Percentiles rank a stretch among this genome's conserved stretches.
phyloP scores from a whole-genome alignment of 2,329 filamentous ascomycete species.

The Parafenestella ontariensis region DNA sequence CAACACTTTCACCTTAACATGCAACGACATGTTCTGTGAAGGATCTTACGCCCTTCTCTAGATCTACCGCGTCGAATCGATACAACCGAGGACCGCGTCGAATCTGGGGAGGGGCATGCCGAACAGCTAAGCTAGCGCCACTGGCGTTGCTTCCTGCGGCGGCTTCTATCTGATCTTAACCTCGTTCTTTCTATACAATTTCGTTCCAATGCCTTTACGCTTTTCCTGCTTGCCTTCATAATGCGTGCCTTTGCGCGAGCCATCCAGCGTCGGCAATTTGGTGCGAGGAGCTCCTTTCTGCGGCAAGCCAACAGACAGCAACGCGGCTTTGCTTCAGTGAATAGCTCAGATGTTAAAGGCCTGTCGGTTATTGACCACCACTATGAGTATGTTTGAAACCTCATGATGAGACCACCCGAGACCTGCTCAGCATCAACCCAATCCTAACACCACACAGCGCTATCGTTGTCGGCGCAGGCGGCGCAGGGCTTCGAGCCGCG shows the following conservation, averaged over 20 bases:
- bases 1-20: neutral
- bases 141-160: conserved; percentile 8
- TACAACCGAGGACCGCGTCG: conserved; percentile 31
- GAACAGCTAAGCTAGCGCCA: conserved; percentile 27
- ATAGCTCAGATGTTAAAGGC: conserved; percentile 21
- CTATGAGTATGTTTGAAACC: conserved; percentile 36
- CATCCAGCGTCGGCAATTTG: conserved; percentile 24
- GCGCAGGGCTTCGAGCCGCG: conserved; percentile 68
- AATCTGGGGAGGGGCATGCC: conserved; percentile 24
- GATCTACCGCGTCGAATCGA: conserved; percentile 2
- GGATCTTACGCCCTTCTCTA: neutral
- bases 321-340: conserved; percentile 26
- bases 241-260: conserved; percentile 38
- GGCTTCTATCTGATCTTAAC: conserved; percentile 8
- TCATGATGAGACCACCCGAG: neutral
- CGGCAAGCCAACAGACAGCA: conserved; percentile 5
- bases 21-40: neutral
- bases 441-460: conserved; percentile 35
- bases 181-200: neutral
- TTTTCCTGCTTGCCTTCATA: neutral
- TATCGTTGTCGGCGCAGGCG: conserved; percentile 62
- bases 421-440: neutral
- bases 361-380: conserved; percentile 44
- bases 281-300: conserved; percentile 9
- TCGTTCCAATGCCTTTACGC: neutral